These are phyloP conservation scores for Fusarium bulbicola DNA, from an alignment of 2,329 filamentous ascomycete genomes.

Conservation along the genomic window DNA sequence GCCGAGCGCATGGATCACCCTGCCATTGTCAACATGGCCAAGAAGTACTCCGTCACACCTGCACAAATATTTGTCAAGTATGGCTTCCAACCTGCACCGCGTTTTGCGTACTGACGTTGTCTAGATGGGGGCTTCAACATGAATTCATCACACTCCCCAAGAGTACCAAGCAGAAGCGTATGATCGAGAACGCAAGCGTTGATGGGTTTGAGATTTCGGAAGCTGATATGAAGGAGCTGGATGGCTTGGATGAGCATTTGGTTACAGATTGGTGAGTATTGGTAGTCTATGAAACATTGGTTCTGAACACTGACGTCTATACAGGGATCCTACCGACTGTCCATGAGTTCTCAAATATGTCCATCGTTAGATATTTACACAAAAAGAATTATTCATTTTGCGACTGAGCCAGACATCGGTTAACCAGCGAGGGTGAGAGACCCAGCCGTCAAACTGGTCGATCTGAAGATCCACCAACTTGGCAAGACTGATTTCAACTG, in stretches of 20 bases:
- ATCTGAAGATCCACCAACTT: no score
- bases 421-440: no score
- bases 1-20: constrained; percentile 76
- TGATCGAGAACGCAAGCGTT: constrained; percentile 72
- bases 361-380: no score
- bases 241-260: constrained; percentile 74
- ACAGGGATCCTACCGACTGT: no score
- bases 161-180: constrained; percentile 69
- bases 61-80: constrained; percentile 76
- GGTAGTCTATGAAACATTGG: no score
- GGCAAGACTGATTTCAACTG: no score
- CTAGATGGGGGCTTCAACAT: constrained; percentile 79
- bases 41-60: constrained; percentile 74
- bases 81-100: background rate
- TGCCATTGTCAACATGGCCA: constrained; percentile 67
- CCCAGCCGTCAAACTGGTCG: no score
- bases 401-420: no score
- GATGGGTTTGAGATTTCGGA: constrained; percentile 67
- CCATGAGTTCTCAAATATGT: no score
- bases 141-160: constrained; percentile 79
- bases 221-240: constrained; percentile 71
- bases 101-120: background rate
- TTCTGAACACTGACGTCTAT: no score
- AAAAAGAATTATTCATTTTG: no score
- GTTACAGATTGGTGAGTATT: constrained; percentile 75